Evolutionary conservation across 495 filamentous ascomycete genomes (phyloP).

Genomic region (Cercophora scortea): DNA sequence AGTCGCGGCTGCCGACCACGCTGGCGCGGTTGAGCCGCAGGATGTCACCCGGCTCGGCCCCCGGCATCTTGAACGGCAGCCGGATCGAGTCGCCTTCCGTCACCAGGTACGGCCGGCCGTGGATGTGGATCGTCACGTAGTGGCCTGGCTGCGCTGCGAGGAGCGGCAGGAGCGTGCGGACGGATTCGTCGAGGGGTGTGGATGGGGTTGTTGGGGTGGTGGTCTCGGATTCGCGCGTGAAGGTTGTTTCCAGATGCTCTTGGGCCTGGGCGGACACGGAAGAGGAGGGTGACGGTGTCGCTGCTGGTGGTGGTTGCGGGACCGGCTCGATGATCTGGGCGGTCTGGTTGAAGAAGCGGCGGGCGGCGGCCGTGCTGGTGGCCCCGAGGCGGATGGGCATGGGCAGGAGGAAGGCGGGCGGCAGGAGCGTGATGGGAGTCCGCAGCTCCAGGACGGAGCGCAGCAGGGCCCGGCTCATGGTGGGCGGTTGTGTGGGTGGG

Average conservation of each 20-base stretch:
- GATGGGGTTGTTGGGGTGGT: constrained; percentile 49
- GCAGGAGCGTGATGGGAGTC: constrained; percentile 24
- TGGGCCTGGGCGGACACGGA: constrained; percentile 16
- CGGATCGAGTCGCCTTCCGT: constrained; percentile 77
- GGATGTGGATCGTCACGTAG: constrained; percentile 83
- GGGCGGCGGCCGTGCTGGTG: constrained; percentile 7
- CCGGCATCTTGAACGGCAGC: constrained; percentile 91
- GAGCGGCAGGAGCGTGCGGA: constrained; percentile 64
- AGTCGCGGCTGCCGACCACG: constrained; percentile 76
- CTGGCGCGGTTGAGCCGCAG: constrained; percentile 79
- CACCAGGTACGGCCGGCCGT: constrained; percentile 83
- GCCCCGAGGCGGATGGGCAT: constrained; percentile 17
- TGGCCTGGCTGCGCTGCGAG: constrained; percentile 70
- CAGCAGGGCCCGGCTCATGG: constrained; percentile 38
- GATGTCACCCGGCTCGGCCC: constrained; percentile 71
- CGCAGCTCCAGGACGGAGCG: constrained; percentile 43
- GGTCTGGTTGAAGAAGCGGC: constrained; percentile 23
- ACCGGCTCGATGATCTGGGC: constrained; percentile 20
- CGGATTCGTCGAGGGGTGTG: constrained; percentile 40
- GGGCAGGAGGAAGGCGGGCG: constrained; percentile 24
- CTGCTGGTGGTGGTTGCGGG: constrained; percentile 11
- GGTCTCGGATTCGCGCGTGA: constrained; percentile 17
- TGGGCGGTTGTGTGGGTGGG: neutral
- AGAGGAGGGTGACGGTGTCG: constrained; percentile 17
- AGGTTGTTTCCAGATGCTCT: constrained; percentile 23